Evolutionary conservation across 305 asterid genomes (phyloP), one percentile per base, ranked within the genome.

Genomic region (Ilex paraguariensis): DNA sequence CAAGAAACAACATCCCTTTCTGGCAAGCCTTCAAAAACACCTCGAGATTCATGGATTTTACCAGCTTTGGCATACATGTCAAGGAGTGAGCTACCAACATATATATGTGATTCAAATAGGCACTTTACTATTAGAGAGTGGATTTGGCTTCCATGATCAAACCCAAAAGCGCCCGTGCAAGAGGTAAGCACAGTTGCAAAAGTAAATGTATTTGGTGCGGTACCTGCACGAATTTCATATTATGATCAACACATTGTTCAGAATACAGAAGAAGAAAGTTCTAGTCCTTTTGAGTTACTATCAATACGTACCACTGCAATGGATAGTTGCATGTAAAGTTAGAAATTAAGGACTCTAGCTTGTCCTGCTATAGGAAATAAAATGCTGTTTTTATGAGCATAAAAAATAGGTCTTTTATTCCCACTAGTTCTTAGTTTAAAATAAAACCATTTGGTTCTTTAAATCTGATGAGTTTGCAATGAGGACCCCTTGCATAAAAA

Each of bases 61-160:
- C 95, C 95, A 64, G 92, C 79, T 85, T 91, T 91, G 51, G 89
- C 96, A 57, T 91, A 91, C 77, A 91, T 62, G 76, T 87, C 95
- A 51, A 91, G 92, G 60, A 91, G 96, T 59, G 95, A 88, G 88
- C 98, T 81, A 32, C 95, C 98, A 31, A 88, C 95, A 54, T 77
- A 78, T 53, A 73, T 40, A 70, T 88, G 90, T 71, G 73, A 76
- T 62, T 81, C 93, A 60, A 76, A 85, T 21, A 81, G 81, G 72
- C 70, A 74, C 82, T 87, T 88, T 3, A 75, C 82, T 65, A 87
- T 40, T 46, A 70, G 87, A 10, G 91, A 60, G 63, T 91, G 98
- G 57, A 83, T 77, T 70, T 88, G 95, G 61, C 68, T 77, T 67
- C 97, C 97, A 50, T 68, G 69, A 21, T 66, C 77, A 54, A 79